These are phyloP conservation scores for Iberis pinnata DNA, from an alignment of 345 rosid genomes.

Conservation along the genomic window DNA sequence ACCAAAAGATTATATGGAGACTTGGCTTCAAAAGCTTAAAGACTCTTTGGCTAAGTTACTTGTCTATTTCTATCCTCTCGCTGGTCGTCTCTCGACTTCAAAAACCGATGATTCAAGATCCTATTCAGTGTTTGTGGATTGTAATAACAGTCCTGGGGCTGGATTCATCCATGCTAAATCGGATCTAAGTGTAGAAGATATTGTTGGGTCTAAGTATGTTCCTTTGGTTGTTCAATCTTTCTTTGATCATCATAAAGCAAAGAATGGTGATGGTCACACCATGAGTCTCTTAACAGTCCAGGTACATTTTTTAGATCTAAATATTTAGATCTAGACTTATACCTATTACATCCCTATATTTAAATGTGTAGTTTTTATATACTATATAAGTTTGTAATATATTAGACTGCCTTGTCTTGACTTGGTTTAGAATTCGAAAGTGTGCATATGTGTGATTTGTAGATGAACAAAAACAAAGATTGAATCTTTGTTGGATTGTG, in stretches of 20 bases:
- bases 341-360: no score
- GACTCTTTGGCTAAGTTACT: slow-evolving; percentile 52
- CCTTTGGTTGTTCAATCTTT: slow-evolving; percentile 54
- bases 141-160: slow-evolving; percentile 64
- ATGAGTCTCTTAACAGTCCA: slow-evolving; percentile 48
- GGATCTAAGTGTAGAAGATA: slow-evolving; percentile 36
- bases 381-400: no score
- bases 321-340: no score
- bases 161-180: slow-evolving; percentile 45
- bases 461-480: no score
- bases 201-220: slow-evolving; percentile 45
- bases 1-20: slow-evolving; percentile 29
- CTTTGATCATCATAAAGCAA: slow-evolving; percentile 56
- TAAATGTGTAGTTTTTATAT: no score
- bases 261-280: slow-evolving; percentile 53
- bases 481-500: not conserved
- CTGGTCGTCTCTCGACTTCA: slow-evolving; percentile 47
- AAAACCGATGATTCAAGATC: slow-evolving; percentile 30
- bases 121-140: slow-evolving; percentile 43
- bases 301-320: slow-evolving; percentile 22
- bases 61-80: slow-evolving; percentile 55
- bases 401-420: no score
- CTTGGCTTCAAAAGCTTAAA: slow-evolving; percentile 38
- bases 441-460: no score
- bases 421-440: no score